Base-by-base conservation (phyloP, 1,284 basidiomycete species). In the Volvariella surrecta region DNA sequence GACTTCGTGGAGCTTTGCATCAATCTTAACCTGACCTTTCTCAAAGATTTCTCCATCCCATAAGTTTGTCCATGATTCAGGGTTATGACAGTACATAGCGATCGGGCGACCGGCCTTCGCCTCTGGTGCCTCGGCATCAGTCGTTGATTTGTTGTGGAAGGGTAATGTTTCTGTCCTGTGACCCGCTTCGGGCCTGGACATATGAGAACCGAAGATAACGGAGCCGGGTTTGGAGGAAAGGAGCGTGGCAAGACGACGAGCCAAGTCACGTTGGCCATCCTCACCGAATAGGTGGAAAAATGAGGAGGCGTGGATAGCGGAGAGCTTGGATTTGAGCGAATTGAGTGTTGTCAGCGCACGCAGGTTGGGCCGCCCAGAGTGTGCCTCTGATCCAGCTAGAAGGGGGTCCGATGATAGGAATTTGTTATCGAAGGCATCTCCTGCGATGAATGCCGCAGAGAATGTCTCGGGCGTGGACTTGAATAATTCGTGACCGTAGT, bases 251-350 rank as follows among this genome's bases (percentile, higher is more conserved):
- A 74, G 47, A 2, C 53, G 57, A 10, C 53, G 53, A 3, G 67
- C 73, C n/a, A 74, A 56, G 24, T 62, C 42, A 4, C 55, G 40
- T 52, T 76, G 73, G 21, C 60, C 40, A 15, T 62, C 62, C 50
- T 73, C 63, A 42, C 58, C 49, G 56, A 76, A 76, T 18, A 76
- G 60, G 51, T 77, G 73, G 57, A 76, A 77, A 54, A 76, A 66
- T 1, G 65, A 54, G 9, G 69, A 68, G 3, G 67, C 62, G 49
- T 73, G 67, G 22, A 77, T 70, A 10, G 63, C 70, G 8, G 71
- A 66, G 31, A 71, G 54, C 41, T 65, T 63, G 3, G 69, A 67
- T 37, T 61, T 64, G 0, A 76, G 62, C 1, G 66, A 64, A n/a
- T 59, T 71, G 31, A 76, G 60, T 10, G 58, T 59, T 3, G 52